Evolutionary conservation across 1,284 basidiomycete genomes (phyloP), one percentile per base, ranked within the genome.

Genomic region (Ceraceosorus guamensis): DNA sequence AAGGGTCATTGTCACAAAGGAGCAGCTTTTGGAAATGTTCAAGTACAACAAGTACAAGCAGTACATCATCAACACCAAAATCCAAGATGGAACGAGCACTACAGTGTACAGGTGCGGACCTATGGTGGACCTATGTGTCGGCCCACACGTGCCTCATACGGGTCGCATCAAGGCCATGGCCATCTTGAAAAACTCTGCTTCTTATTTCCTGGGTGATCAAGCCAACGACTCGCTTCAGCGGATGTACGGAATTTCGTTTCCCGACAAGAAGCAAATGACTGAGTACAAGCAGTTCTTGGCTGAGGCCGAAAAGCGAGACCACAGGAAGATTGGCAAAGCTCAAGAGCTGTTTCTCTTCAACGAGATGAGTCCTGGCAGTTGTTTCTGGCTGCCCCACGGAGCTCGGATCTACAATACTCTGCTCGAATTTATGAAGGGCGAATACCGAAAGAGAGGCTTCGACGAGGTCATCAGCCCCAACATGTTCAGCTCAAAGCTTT

Each of bases 41-140:
- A 82, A 82, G 90, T 99, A 98, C 80, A 99, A 98, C 82, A 95
- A 92, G 79, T 99, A 96, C 82, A 99, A 99, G 81, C 84, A 86
- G 73, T 87, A 97, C 77, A 85, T 98, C 75, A 98, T 99, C 75
- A 84, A 93, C 76, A 84, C 85, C 66, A 97, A 98, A 80, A 87
- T 99, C 56, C 88, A 91, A 6, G 93, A 99, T 77, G 93, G 93
- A 63, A 89, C 90, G 14, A 91, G 88, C 53, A 96, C 95, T 52
- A 98, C 95, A 13, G 91, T 99, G 33, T 99, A 98, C 81, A 89
- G 92, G 55, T 98, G 95, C 77, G 95, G 95, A 33, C 92, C 95
- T 46, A 91, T 99, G 86, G 87, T 99, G 59, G 95, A 99, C 79
- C 82, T 99, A 48, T 99, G 95, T 76, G 83, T 92, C 41, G 95